phyloP scores from a whole-genome alignment of 352 stramenopile genomes.

The Pythium sp. region DNA sequence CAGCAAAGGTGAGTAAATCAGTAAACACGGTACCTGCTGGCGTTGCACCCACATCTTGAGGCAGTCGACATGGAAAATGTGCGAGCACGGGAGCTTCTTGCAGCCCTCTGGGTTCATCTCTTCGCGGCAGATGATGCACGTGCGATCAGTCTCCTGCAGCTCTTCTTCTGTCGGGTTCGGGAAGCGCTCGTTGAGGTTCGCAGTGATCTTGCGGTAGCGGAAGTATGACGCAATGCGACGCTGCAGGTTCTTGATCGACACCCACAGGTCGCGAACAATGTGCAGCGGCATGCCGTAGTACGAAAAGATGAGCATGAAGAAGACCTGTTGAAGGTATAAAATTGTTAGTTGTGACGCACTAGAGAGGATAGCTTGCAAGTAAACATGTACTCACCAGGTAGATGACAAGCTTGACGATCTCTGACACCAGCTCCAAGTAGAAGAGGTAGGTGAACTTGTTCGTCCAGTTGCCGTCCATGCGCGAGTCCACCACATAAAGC shows the following conservation, averaged over 20 bases:
- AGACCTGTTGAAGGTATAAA: constrained; percentile 48
- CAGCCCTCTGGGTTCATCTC: constrained; percentile 86
- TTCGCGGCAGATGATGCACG: constrained; percentile 97
- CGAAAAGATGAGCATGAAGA: constrained; percentile 98
- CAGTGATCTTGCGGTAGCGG: constrained; percentile 93
- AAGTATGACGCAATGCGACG: constrained; percentile 83
- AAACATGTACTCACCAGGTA: constrained; percentile 75
- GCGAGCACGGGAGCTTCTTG: constrained; percentile 96
- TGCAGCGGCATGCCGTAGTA: constrained; percentile 98
- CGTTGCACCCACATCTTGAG: constrained; percentile 98
- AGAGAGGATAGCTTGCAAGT: no score
- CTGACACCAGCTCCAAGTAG: constrained; percentile 94
- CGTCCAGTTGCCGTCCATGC: constrained; percentile 86
- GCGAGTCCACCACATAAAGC: constrained; percentile 93
- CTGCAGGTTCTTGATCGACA: constrained; percentile 88
- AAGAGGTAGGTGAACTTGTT: constrained; percentile 93
- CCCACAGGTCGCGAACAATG: constrained; percentile 96
- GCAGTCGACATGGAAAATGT: constrained; percentile 98
- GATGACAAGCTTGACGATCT: constrained; percentile 95
- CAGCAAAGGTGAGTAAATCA: neutral
- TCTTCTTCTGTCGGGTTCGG: constrained; percentile 93
- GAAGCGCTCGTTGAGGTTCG: constrained; percentile 96
- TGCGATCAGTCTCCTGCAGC: constrained; percentile 89
- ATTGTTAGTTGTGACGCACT: neutral
- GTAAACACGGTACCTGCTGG: constrained; percentile 79